Evolutionary conservation across 768 basidiomycete species (phyloP), one percentile per base, ranked within the genome.

Genomic region (Russula compacta): DNA sequence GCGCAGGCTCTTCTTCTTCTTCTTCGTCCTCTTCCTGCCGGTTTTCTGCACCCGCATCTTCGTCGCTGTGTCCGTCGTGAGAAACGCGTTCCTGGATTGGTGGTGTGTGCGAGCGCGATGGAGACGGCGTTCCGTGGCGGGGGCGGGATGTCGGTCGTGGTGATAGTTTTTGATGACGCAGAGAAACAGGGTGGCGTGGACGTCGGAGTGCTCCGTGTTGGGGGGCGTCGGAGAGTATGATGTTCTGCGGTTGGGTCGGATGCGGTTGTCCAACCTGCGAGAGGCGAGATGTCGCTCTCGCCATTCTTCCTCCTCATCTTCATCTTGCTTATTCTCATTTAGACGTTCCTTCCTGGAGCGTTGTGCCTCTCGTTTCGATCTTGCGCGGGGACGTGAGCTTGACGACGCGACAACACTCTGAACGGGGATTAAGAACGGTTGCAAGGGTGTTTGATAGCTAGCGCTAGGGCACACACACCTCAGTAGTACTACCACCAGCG

Each of bases 401-500:
- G 61, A 53, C 17, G 61, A 53, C 0, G 56, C 46, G 12, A 58
- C 52, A 10, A 19, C 43, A 5, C 35, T 48, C 56, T 53, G 33
- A 14, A 29, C 36, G 1, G 12, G 14, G 24, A 29, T 46, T 43
- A 44, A 64, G 33, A 19, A 46, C 40, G 17, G 5, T 14, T 14
- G 11, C 6, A 39, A 40, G 36, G 39, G 53, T 52, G 44, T 40
- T 33, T 24, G 38, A 21, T 32, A 49, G 15, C 4, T 32, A 33
- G n/a, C 21, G 9, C 39, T 11, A 29, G 53, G 6, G 10, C 21
- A 14, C 36, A 59, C 62, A 38, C 42, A 67, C 68, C 65, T 68
- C 57, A 6, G 40, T 32, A 5, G 58, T 56, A 17, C 19, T 51
- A 8, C 73, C 72, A 6, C 83, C 84, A 9, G 84, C 82, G 51